Evolutionary conservation across 768 basidiomycete species (phyloP).

Genomic region (Mycena sanguinolenta): DNA sequence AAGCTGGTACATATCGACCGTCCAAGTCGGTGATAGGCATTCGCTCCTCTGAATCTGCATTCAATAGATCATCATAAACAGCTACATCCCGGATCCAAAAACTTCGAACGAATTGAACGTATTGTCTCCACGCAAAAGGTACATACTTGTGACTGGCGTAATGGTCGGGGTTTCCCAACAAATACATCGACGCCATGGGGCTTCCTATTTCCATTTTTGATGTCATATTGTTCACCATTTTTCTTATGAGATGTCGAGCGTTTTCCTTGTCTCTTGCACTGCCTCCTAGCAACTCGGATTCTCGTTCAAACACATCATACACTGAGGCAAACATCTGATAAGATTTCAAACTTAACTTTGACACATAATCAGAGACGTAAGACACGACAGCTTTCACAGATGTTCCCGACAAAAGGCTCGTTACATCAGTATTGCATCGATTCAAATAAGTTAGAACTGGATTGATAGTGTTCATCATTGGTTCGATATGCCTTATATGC

Average conservation of each 20-base stretch:
- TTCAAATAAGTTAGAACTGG: neutral
- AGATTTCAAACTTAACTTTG: neutral
- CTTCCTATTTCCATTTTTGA: conserved; percentile 14
- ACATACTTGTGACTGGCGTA: neutral
- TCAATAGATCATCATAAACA: neutral
- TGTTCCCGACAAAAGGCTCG: neutral
- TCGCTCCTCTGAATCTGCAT: neutral
- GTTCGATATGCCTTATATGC: neutral
- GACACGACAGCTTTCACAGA: neutral
- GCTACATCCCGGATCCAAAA: too few species aligned
- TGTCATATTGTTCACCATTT: neutral
- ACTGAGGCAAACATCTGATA: neutral
- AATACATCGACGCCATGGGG: neutral
- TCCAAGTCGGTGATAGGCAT: too few species aligned
- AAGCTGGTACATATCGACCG: too few species aligned
- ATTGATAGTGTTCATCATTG: neutral
- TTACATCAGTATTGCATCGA: neutral
- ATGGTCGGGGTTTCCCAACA: neutral
- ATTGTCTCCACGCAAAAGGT: neutral
- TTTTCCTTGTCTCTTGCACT: neutral
- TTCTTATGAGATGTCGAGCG: neutral
- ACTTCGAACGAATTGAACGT: neutral
- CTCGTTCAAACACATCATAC: neutral
- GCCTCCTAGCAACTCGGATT: neutral
- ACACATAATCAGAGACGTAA: neutral